Conservation (phyloP, 805 yeast species). For the Pichia gijzeniarum region DNA sequence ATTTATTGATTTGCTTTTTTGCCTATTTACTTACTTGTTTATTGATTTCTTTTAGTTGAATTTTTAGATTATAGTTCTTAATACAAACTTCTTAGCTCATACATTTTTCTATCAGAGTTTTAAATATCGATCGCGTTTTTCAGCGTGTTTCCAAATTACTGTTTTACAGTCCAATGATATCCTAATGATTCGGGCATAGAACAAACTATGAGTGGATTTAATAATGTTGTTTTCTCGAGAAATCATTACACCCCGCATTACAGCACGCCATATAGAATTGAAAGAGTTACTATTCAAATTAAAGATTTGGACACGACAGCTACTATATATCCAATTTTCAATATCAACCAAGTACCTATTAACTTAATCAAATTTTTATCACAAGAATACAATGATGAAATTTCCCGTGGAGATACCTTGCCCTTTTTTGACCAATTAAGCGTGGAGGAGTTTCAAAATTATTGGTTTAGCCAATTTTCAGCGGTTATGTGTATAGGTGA, state of each 20-base stretch:
- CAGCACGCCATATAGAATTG: slow-evolving; percentile 31
- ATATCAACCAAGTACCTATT: slow-evolving; percentile 62
- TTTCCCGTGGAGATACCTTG: slow-evolving; percentile 80
- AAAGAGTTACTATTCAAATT: slow-evolving; percentile 68
- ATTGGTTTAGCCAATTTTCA: slow-evolving; percentile 85
- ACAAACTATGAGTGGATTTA: slow-evolving; percentile 27
- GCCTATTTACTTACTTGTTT: not conserved
- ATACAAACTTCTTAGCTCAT: too few species aligned
- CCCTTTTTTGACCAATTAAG: slow-evolving; percentile 79
- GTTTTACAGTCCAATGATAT: too few species aligned
- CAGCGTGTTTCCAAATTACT: not conserved
- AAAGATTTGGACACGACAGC: slow-evolving; percentile 91
- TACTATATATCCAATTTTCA: slow-evolving; percentile 79
- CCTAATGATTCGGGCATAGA: too few species aligned
- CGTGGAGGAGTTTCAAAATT: slow-evolving; percentile 68
- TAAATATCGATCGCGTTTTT: too few species aligned
- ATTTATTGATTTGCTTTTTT: not conserved
- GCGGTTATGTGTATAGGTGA: slow-evolving; percentile 81
- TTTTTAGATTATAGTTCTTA: too few species aligned
- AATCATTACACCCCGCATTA: slow-evolving; percentile 29
- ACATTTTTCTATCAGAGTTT: too few species aligned
- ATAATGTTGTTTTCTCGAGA: slow-evolving; percentile 25
- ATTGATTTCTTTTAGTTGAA: not conserved
- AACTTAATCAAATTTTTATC: slow-evolving; percentile 74
- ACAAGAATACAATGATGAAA: slow-evolving; percentile 91